phyloP scores from a whole-genome alignment of 139 green algal genomes.

The Picochlorum sp. region DNA sequence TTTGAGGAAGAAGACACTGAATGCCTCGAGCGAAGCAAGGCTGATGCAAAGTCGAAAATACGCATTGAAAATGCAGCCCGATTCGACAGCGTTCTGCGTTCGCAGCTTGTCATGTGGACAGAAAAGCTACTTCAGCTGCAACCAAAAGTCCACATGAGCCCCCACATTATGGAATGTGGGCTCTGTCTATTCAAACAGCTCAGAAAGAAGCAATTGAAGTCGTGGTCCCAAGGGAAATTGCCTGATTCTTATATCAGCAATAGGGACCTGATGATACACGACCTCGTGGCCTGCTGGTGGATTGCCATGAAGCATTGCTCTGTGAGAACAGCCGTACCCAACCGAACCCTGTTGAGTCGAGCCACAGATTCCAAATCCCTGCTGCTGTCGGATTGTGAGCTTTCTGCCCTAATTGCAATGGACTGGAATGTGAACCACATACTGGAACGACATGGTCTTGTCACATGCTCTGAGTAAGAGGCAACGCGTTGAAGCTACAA shows the following conservation, averaged over 20 bases:
- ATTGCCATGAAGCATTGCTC: slow-evolving; percentile 30
- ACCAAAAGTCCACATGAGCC: slow-evolving; percentile 28
- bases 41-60: neutral
- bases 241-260: slow-evolving; percentile 7
- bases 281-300: slow-evolving; percentile 32
- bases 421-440: slow-evolving; percentile 28
- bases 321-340: slow-evolving; percentile 29
- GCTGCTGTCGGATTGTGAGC: slow-evolving; percentile 21
- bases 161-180: slow-evolving; percentile 26
- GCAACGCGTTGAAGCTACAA: no score
- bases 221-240: slow-evolving; percentile 3
- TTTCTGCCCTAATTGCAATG: slow-evolving; percentile 17
- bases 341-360: slow-evolving; percentile 24
- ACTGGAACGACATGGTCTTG: slow-evolving; percentile 13
- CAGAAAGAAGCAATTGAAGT: slow-evolving; percentile 10
- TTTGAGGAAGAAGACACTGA: no score
- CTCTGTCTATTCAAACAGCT: slow-evolving; percentile 29
- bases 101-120: slow-evolving; percentile 12
- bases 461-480: slow-evolving; percentile 13
- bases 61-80: neutral
- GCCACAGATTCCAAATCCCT: slow-evolving; percentile 14
- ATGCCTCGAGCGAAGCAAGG: neutral
- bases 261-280: slow-evolving; percentile 19
- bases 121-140: slow-evolving; percentile 22
- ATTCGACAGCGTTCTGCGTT: neutral